Evolutionary conservation across 495 filamentous ascomycete genomes (phyloP).

Genomic region (Podospora australis): DNA sequence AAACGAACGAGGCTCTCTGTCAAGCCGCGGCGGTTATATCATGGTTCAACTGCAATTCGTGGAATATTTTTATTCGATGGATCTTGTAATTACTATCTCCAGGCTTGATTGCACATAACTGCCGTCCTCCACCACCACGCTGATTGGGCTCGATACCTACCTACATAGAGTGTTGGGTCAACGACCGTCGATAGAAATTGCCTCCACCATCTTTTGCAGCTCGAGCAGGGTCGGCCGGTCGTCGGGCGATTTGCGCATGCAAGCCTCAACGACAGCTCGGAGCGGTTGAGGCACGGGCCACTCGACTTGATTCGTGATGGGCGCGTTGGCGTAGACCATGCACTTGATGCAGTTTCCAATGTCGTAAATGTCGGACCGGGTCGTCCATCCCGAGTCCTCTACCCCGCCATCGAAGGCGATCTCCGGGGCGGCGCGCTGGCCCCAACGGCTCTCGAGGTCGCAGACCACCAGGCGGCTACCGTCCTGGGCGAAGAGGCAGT

Average conservation of each 20-base stretch:
- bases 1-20: too few species aligned
- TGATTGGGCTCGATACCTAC: too few species aligned
- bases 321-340: constrained; percentile 8
- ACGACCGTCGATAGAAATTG: background rate
- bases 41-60: too few species aligned
- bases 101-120: too few species aligned
- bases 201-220: constrained; percentile 4
- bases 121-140: too few species aligned
- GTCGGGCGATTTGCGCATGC: constrained; percentile 6
- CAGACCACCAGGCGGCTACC: constrained; percentile 15
- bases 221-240: constrained; percentile 3
- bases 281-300: constrained; percentile 7
- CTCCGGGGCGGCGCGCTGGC: constrained; percentile 13
- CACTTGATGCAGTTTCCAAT: constrained; percentile 9
- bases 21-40: too few species aligned
- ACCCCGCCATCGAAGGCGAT: constrained; percentile 1
- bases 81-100: too few species aligned
- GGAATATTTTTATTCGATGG: too few species aligned
- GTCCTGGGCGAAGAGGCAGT: constrained; percentile 19
- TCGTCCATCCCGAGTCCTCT: constrained; percentile 5
- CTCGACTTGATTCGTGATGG: constrained; percentile 7
- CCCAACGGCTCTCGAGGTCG: constrained; percentile 28
- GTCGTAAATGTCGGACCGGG: constrained; percentile 5
- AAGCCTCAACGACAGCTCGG: constrained; percentile 5
- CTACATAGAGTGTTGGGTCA: background rate